These are phyloP conservation scores for Puccinia triticina DNA, from an alignment of 1,284 basidiomycete genomes.

Conservation along the genomic window DNA sequence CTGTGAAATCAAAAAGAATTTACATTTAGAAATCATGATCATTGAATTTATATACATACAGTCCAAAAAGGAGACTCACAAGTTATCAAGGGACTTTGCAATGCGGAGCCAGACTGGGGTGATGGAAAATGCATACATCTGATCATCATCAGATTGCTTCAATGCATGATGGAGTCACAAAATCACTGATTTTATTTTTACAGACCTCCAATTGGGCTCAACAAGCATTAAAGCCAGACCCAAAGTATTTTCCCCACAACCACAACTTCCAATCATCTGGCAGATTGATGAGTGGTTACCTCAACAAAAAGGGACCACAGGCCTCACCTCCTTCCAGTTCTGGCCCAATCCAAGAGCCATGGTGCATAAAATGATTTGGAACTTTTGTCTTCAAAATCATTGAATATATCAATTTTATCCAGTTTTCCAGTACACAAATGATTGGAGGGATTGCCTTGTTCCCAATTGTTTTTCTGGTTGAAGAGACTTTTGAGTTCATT, in stretches of 20 bases:
- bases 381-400: background rate
- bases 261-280: conserved; percentile 29
- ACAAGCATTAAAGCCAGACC: conserved; percentile 9
- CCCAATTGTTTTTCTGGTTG: background rate
- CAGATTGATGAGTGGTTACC: conserved; percentile 12
- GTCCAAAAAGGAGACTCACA: background rate
- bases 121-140: conserved; percentile 18
- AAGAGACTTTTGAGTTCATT: background rate
- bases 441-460: background rate
- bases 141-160: conserved; percentile 24
- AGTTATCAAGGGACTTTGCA: background rate
- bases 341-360: conserved; percentile 32
- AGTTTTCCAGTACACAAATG: background rate
- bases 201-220: background rate
- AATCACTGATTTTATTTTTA: background rate
- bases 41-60: background rate
- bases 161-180: background rate
- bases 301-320: background rate
- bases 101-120: conserved; percentile 21
- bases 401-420: background rate
- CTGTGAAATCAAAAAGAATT: background rate
- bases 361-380: conserved; percentile 2
- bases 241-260: background rate
- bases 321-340: conserved; percentile 3
- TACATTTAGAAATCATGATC: background rate